phyloP scores from a whole-genome alignment of 202 grass and related monocot species.

The Zoysia matrella region DNA sequence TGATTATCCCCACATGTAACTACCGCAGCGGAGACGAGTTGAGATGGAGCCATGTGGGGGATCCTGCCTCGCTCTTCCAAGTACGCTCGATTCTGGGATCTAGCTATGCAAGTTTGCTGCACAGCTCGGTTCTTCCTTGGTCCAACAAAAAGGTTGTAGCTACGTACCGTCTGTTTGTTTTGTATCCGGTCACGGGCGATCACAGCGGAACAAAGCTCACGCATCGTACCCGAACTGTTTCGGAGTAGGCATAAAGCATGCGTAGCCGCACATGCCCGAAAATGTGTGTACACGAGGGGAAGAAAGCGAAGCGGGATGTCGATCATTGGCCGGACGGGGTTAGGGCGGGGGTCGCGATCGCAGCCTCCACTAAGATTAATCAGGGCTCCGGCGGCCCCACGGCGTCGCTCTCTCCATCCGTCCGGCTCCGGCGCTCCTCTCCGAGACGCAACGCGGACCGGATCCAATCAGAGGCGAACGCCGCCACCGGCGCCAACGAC shows the following conservation, averaged over 20 bases:
- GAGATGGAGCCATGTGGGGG: constrained; percentile 48
- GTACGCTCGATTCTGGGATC: neutral
- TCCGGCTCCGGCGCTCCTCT: constrained; percentile 1
- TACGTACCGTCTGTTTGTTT: neutral
- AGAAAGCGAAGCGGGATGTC: neutral
- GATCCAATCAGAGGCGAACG: constrained; percentile 31
- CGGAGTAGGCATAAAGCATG: neutral
- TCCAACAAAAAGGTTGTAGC: neutral
- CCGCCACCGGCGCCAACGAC: neutral
- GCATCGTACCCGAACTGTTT: too few species aligned
- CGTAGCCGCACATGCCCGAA: constrained; percentile 46
- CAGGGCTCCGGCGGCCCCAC: neutral
- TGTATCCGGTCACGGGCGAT: neutral
- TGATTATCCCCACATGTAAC: constrained; percentile 40
- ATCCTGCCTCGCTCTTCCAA: constrained; percentile 53
- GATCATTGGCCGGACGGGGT: constrained; percentile 59
- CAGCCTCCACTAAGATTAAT: constrained; percentile 53
- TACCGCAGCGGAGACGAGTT: constrained; percentile 32
- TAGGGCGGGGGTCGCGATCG: constrained; percentile 59
- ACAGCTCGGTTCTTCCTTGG: neutral
- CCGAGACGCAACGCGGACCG: constrained; percentile 39
- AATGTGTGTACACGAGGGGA: constrained; percentile 5
- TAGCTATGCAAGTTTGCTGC: neutral
- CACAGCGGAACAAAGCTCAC: too few species aligned
- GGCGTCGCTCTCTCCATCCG: constrained; percentile 37